phyloP scores from a whole-genome alignment of 495 filamentous ascomycete species.

The Hyaloscypha variabilis region DNA sequence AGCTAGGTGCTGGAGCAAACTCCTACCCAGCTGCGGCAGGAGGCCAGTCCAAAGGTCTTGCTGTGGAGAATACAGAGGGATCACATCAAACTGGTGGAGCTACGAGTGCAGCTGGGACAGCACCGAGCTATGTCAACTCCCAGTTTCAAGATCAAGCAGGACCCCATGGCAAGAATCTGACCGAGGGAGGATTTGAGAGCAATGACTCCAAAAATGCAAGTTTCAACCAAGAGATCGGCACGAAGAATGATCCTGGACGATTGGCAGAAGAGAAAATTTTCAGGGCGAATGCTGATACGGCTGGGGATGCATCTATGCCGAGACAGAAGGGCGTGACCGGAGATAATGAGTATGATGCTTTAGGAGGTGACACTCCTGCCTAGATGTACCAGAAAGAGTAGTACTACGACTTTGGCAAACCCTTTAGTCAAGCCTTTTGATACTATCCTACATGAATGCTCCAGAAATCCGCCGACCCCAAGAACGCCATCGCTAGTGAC shows the following conservation, averaged over 20 bases:
- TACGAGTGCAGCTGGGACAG: slow-evolving; percentile 30
- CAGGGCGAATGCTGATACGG: slow-evolving; percentile 40
- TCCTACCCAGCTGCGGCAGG: slow-evolving; percentile 51
- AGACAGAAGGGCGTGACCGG: slow-evolving; percentile 44
- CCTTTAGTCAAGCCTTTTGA: not conserved
- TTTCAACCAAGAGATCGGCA: slow-evolving; percentile 62
- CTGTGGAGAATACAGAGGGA: slow-evolving; percentile 36
- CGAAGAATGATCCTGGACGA: slow-evolving; percentile 63
- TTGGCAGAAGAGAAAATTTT: slow-evolving; percentile 51
- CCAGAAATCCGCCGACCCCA: slow-evolving; percentile 4
- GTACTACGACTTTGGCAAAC: not conserved
- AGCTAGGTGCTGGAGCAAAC: slow-evolving; percentile 28
- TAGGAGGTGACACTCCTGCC: slow-evolving; percentile 42
- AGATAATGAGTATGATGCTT: slow-evolving; percentile 43
- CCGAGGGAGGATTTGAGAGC: slow-evolving; percentile 55
- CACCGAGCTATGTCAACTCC: slow-evolving; percentile 48
- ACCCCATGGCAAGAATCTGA: slow-evolving; percentile 59
- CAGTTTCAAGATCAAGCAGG: slow-evolving; percentile 35
- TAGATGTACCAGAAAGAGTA: not conserved
- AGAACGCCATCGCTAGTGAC: slow-evolving; percentile 19
- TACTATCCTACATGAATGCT: slow-evolving; percentile 4
- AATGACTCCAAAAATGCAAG: slow-evolving; percentile 55
- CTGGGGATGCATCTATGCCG: slow-evolving; percentile 31
- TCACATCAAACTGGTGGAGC: slow-evolving; percentile 22
- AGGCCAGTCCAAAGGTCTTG: slow-evolving; percentile 52